Percentiles rank a stretch among this genome's conserved stretches.
Evolutionary conservation across 2,329 filamentous ascomycete species (phyloP).

Genomic region (Coniella lustricola): DNA sequence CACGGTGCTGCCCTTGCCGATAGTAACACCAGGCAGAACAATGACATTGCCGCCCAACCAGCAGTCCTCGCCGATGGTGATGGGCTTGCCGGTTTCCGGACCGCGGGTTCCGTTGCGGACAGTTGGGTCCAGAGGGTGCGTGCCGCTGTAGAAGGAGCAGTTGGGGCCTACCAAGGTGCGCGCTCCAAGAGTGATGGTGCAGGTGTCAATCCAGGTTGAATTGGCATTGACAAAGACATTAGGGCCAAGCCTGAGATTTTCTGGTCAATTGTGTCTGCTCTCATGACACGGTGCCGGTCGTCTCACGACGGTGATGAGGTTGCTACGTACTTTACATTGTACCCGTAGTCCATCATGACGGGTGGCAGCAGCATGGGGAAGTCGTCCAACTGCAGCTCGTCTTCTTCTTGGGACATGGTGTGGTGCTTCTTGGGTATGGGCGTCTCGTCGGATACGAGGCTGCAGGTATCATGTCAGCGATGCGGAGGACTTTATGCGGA

Average conservation of each 20-base stretch:
- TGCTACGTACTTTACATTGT: slow-evolving; percentile 51
- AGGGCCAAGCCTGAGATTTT: slow-evolving; percentile 46
- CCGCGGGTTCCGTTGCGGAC: slow-evolving; percentile 68
- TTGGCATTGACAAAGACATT: slow-evolving; percentile 71
- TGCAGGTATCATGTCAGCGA: slow-evolving; percentile 25
- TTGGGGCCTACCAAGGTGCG: slow-evolving; percentile 75
- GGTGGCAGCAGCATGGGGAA: slow-evolving; percentile 65
- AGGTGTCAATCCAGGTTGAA: slow-evolving; percentile 71
- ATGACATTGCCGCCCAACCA: slow-evolving; percentile 69
- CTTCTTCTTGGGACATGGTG: slow-evolving; percentile 46
- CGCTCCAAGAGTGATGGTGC: slow-evolving; percentile 64
- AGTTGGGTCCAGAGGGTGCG: slow-evolving; percentile 69
- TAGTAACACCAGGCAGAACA: slow-evolving; percentile 69
- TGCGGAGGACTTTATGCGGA: background rate
- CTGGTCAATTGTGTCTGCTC: background rate
- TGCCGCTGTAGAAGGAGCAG: slow-evolving; percentile 66
- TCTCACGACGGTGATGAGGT: background rate
- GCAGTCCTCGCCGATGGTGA: slow-evolving; percentile 73
- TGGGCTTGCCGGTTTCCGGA: slow-evolving; percentile 66
- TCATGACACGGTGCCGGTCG: background rate
- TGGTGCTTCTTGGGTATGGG: slow-evolving; percentile 54
- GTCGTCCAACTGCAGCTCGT: slow-evolving; percentile 56
- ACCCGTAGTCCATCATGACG: slow-evolving; percentile 70
- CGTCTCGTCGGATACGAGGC: slow-evolving; percentile 54
- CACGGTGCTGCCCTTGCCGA: slow-evolving; percentile 66